phyloP scores from a whole-genome alignment of 768 basidiomycete species.

The Chalciporus piperatus region DNA sequence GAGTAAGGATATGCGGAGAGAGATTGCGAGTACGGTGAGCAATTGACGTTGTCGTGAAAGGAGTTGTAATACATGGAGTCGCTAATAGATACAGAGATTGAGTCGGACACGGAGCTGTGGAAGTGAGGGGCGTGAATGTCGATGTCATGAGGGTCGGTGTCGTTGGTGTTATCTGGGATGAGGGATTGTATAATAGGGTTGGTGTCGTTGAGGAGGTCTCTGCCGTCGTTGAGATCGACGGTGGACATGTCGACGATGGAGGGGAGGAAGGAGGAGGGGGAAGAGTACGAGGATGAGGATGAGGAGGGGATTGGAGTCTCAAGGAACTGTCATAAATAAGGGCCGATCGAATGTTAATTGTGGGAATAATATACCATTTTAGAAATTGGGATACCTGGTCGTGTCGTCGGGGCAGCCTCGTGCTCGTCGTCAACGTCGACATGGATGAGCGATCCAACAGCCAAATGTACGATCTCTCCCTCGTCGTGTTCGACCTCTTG shows the following conservation, averaged over 20 bases:
- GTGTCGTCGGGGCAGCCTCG: constrained; percentile 15
- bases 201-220: constrained; percentile 19
- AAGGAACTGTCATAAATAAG: constrained; percentile 32
- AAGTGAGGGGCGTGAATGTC: constrained; percentile 29
- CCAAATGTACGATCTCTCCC: constrained; percentile 21
- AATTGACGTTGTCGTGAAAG: constrained; percentile 21
- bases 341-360: constrained; percentile 26
- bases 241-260: constrained; percentile 18
- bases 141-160: constrained; percentile 31
- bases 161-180: constrained; percentile 22
- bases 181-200: constrained; percentile 10
- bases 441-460: constrained; percentile 25
- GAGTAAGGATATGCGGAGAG: constrained; percentile 26
- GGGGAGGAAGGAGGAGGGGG: constrained; percentile 3
- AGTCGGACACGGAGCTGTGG: constrained; percentile 13
- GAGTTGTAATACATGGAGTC: constrained; percentile 34
- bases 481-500: constrained; percentile 2
- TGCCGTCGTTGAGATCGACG: constrained; percentile 17
- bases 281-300: constrained; percentile 1
- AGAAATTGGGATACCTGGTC: neutral
- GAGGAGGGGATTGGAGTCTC: constrained; percentile 18
- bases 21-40: constrained; percentile 17
- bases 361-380: constrained; percentile 23
- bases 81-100: constrained; percentile 32
- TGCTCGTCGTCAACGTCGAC: constrained; percentile 25